These are phyloP conservation scores for Alternaria triticina DNA, from an alignment of 2,329 filamentous ascomycete genomes.

Conservation along the genomic window DNA sequence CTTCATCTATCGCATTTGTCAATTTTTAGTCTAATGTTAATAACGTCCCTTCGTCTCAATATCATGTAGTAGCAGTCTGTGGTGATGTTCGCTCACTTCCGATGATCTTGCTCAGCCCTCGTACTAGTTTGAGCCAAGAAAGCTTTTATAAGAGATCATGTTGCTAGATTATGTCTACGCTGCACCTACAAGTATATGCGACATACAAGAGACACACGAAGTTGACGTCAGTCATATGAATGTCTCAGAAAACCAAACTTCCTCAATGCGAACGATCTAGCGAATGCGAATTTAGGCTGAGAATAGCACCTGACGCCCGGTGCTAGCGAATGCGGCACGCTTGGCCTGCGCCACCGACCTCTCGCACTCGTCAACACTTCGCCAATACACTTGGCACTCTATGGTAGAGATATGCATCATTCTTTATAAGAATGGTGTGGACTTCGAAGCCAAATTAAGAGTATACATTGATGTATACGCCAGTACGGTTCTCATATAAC, in stretches of 20 bases:
- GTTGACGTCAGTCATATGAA: neutral
- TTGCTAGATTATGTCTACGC: neutral
- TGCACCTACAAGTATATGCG: neutral
- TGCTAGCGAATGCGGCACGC: neutral
- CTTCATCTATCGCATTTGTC: neutral
- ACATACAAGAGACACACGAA: neutral
- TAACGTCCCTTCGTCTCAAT: neutral
- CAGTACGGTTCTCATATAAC: neutral
- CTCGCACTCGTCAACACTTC: neutral
- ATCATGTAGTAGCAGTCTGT: neutral
- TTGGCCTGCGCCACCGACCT: neutral
- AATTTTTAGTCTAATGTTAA: neutral
- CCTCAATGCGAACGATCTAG: neutral
- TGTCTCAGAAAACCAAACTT: neutral
- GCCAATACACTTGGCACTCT: neutral
- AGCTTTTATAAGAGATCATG: neutral
- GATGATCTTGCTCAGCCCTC: neutral
- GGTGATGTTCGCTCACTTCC: neutral
- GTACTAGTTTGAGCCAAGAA: neutral
- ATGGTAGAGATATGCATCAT: neutral
- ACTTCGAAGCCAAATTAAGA: neutral
- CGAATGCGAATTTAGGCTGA: neutral
- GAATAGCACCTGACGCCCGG: neutral
- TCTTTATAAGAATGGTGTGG: neutral
- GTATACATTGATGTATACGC: no score